Evolutionary conservation across 73 alveolate genomes (phyloP), one percentile per base, ranked within the genome.

Genomic region (Blepharisma stoltei): DNA sequence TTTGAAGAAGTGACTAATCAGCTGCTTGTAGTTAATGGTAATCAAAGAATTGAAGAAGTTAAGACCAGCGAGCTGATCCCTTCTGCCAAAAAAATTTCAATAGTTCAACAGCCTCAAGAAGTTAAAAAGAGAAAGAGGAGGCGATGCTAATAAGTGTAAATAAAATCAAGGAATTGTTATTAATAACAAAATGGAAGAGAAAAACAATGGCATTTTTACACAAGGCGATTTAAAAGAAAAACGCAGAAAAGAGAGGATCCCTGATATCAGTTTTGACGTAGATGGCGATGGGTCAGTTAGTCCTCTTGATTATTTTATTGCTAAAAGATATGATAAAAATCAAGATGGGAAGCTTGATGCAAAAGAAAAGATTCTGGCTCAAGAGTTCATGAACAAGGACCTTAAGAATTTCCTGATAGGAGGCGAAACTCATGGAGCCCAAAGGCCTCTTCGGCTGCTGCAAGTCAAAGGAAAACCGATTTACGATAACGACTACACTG

Each of bases 271-370:
- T 27, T 92, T 83, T 67, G 98, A 92, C 65, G 70, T 92, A 7
- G 98, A 92, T 67, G 89, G 90, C 37, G 96, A 92, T 75, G 96
- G 96, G 0, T 76, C 78, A 27, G 98, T 92, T 11, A 96, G 95
- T 4, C 95, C 91, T 0, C 71, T 86, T 77, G 98, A 92, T 55
- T 54, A 86, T 38, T 95, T 86, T 25, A 43, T 92, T 14, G 85
- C 95, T 3, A 89, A 83, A 53, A n/a, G 54, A 7, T 92, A 67
- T 48, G 98, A 92, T 80, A 25, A 80, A 37, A 94, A 92, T 45
- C 81, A 76, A 73, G 95, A 92, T 71, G 98, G 98, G 5, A 85
- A 76, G 32, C 80, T 92, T 25, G 86, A 87, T 76, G 84, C 83
- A 9, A 81, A 23, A 20, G 98, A 92, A 69, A 87, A 84, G 60